Base-by-base conservation (phyloP, 2,329 filamentous ascomycete genomes). In the Fusarium dlaminii region DNA sequence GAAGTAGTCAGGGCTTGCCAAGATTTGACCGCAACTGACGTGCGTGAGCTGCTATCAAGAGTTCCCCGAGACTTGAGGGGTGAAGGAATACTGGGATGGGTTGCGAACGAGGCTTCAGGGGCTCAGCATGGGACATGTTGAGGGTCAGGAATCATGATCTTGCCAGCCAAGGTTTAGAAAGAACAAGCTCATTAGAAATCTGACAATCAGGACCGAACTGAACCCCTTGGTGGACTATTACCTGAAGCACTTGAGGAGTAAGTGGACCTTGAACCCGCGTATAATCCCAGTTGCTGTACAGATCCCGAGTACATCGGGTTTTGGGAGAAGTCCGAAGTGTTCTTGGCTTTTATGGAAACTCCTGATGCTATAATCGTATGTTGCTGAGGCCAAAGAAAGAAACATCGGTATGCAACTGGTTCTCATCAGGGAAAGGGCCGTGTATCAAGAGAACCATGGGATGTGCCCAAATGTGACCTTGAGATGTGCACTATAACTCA, bases 41-140 rank as follows among this genome's bases (percentile, higher is more conserved):
- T 70, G 30, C 66, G 52, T 32, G 63, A 59, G 30, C 10, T 72
- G 32, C 24, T 78, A 30, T 60, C n/a, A 10, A 63, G 37, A 30
- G 45, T 67, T 34, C 74, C 72, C 2, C 32, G 10, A 20, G 51
- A 60, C 20, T 45, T 71, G 29, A 63, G 66, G 29, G 59, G 49
- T 30, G 45, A 67, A 59, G 39, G 30, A 36, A 57, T 78, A 24
- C 48, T 77, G 4, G 55, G 65, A 45, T 77, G 76, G 76, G 56
- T 73, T 48, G 39, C 52, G 29, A 39, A 43, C 46, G 45, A 42
- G 43, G 55, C 52, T 24, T 48, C 46, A 56, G 27, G 51, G 63
- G 51, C 39, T 58, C 64, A 17, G 36, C 52, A 34, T 30, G 20
- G 20, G n/a, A 36, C 40, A 36, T 40, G 15, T 18, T 60, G 34